These are phyloP conservation scores for Claviceps digitariae DNA, from an alignment of 2,329 filamentous ascomycete species.

Conservation along the genomic window DNA sequence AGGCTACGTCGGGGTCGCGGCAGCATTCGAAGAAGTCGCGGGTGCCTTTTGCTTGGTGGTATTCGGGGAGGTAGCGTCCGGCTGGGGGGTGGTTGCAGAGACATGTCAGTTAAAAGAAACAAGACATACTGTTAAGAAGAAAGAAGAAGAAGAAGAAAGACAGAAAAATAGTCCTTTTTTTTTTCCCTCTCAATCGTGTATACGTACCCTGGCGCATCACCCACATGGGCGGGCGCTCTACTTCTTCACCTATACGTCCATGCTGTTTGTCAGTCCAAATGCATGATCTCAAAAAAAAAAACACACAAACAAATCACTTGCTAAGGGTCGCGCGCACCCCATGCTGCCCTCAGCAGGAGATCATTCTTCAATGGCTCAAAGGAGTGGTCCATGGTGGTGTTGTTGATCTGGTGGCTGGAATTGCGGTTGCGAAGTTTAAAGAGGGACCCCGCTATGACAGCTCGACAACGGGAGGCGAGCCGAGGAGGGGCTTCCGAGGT, in stretches of 20 bases:
- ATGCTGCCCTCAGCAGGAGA: constrained; percentile 74
- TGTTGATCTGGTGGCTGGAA: not conserved
- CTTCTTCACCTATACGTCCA: constrained; percentile 60
- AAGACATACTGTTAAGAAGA: too few species aligned
- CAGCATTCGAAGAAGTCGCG: constrained; percentile 98
- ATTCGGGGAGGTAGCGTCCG: constrained; percentile 93
- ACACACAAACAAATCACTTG: not conserved
- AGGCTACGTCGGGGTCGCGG: constrained; percentile 81
- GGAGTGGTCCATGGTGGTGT: constrained; percentile 46
- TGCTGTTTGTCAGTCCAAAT: not conserved
- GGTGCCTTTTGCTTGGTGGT: constrained; percentile 83
- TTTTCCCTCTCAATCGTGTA: not conserved
- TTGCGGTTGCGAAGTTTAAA: not conserved
- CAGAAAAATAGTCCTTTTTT: too few species aligned
- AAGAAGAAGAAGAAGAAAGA: too few species aligned
- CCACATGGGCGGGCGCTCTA: constrained; percentile 93
- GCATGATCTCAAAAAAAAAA: not conserved
- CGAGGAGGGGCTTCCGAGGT: not conserved
- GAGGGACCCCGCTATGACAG: not conserved
- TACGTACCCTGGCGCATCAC: constrained; percentile 91
- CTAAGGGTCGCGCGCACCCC: constrained; percentile 45
- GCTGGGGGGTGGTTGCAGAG: constrained; percentile 38
- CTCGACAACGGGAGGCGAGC: not conserved
- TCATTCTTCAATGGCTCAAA: constrained; percentile 89
- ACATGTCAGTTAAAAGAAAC: not conserved